Evolutionary conservation across 305 asterid genomes (phyloP).

Genomic region (Coffea humblotiana): DNA sequence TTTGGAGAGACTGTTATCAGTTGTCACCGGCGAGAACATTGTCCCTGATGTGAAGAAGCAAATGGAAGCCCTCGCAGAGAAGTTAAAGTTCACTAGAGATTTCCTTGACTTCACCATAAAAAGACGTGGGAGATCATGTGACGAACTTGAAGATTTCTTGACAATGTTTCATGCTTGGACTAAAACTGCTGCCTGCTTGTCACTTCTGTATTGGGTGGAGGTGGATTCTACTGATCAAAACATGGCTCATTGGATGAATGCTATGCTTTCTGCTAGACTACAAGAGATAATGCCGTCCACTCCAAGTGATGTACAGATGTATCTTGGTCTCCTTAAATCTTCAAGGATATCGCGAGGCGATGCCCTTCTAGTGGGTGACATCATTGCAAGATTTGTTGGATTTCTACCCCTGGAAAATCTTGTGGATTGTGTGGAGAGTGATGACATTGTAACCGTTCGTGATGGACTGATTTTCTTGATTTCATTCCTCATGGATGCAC

Average conservation of each 20-base stretch:
- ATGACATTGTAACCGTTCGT: neutral
- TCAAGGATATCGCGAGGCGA: neutral
- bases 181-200: neutral
- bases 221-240: neutral
- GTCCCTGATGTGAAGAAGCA: neutral
- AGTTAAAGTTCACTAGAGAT: neutral
- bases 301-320: neutral
- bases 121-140: neutral
- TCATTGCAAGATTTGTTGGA: neutral
- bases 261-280: neutral
- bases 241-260: neutral
- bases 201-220: neutral
- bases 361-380: neutral
- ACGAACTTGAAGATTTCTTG: constrained; percentile 1
- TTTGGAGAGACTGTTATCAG: neutral
- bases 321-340: constrained; percentile 5
- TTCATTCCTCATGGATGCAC: neutral
- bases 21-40: no score
- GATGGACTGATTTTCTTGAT: neutral
- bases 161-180: neutral
- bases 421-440: neutral
- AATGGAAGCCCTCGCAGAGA: neutral
- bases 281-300: neutral
- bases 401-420: neutral
- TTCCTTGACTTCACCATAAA: neutral